Evolutionary conservation across 129 eudicot genomes (phyloP), one percentile per base, ranked within the genome.

Genomic region (Logfia minima): DNA sequence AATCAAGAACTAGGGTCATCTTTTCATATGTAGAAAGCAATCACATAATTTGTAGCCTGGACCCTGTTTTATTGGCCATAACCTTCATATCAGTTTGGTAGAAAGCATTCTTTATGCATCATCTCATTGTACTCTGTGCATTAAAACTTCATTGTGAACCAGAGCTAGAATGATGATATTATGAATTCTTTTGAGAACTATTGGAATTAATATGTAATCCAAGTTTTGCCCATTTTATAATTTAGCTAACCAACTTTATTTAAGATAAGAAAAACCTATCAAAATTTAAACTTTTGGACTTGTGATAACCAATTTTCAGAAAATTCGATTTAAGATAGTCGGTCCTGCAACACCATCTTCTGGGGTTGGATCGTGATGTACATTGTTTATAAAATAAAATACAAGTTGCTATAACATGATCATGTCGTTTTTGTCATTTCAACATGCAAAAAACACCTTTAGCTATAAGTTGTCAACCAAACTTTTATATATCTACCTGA

Each of bases 371-470:
- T 28, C 7, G 10, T 43, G 34, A 76, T 64, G 48, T 76, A 76
- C 64, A 64, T 23, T 19, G 18, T 32, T 66, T 77, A 53, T 62
- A 23, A 4, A 53, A 68, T 26, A 68, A 35, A 24, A 18, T 69
- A 68, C 76, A 77, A 77, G 68, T 68, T 60, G 56, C 1, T 75
- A 75, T 61, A 23, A 61, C 59, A 19, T 21, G 18, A 75, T 18
- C 6, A n/a, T 29, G 78, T 61, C 39, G 10, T 28, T 61, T 59
- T 14, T n/a, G 17, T 58, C 58, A 59, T 58, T 74, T 61, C 58
- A 23, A 61, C 70, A 74, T 59, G 69, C 45, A 45, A 22, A 64
- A 75, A 65, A 65, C 64, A 65, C 82, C 48, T 31, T 22, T 24
- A 69, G 8, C 61, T 41, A n/a, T 21, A 41, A 69, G 29, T 11